phyloP scores from a whole-genome alignment of 1,284 basidiomycete species.

The Malassezia slooffiae region DNA sequence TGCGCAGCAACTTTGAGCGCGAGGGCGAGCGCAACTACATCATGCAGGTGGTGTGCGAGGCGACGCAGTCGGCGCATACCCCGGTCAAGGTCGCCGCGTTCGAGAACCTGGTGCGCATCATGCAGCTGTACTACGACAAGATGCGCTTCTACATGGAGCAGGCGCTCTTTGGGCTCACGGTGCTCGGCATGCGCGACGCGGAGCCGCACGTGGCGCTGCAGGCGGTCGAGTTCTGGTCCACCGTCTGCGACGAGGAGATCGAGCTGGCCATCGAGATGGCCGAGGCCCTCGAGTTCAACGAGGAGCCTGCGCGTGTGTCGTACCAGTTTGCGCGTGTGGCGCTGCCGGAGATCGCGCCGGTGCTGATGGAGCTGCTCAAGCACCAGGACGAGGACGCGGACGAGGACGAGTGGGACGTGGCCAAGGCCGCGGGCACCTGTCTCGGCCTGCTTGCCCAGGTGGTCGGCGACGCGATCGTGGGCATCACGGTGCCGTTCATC shows the following conservation, averaged over 20 bases:
- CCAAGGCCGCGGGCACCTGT: conserved; percentile 95
- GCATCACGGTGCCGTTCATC: conserved; percentile 91
- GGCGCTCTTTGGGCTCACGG: conserved; percentile 89
- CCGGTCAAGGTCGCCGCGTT: conserved; percentile 52
- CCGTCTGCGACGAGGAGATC: conserved; percentile 94
- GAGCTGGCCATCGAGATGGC: conserved; percentile 83
- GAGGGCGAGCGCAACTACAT: conserved; percentile 93
- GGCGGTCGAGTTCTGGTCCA: conserved; percentile 99
- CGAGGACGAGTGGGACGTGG: conserved; percentile 97
- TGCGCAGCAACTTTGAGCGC: conserved; percentile 85
- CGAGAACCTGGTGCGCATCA: conserved; percentile 89
- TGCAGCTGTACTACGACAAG: conserved; percentile 97
- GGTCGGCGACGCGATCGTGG: conserved; percentile 80
- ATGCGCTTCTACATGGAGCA: conserved; percentile 99
- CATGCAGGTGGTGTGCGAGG: conserved; percentile 99
- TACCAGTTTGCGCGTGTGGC: conserved; percentile 89
- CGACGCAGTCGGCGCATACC: conserved; percentile 83
- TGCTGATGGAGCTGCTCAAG: conserved; percentile 75
- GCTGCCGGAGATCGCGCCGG: conserved; percentile 83
- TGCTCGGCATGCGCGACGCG: conserved; percentile 91
- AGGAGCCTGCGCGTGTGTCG: conserved; percentile 74
- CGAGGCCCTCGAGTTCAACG: conserved; percentile 85
- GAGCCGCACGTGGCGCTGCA: conserved; percentile 88
- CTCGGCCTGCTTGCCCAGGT: conserved; percentile 77
- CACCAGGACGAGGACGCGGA: conserved; percentile 93